phyloP scores from a whole-genome alignment of 345 rosid species.

The Gossypium sturtianum region DNA sequence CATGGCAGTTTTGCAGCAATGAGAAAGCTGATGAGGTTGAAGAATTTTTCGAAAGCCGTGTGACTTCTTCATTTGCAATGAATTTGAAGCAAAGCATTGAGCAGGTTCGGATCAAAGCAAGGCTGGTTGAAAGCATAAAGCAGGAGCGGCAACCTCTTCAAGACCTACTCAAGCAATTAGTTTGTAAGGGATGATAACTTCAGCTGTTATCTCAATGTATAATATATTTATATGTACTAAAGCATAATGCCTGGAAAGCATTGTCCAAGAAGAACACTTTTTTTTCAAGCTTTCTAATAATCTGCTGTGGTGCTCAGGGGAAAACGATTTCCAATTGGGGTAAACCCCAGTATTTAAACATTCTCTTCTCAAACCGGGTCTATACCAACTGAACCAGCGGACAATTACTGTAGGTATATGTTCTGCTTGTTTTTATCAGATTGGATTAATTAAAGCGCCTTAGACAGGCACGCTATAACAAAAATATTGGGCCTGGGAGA shows the following conservation, averaged over 20 bases:
- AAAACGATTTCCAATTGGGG: too few species aligned
- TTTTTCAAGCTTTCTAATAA: too few species aligned
- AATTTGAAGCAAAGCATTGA: slow-evolving; percentile 40
- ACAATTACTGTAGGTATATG: too few species aligned
- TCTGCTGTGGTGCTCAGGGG: too few species aligned
- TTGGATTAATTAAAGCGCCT: too few species aligned
- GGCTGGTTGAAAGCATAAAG: slow-evolving; percentile 36
- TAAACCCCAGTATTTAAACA: too few species aligned
- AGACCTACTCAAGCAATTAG: slow-evolving; percentile 24
- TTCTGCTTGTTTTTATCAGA: too few species aligned
- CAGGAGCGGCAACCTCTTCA: slow-evolving; percentile 29
- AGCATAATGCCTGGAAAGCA: not conserved
- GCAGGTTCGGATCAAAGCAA: slow-evolving; percentile 37
- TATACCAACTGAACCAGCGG: too few species aligned
- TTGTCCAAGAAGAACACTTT: too few species aligned
- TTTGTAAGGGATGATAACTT: slow-evolving; percentile 4
- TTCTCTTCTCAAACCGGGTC: too few species aligned
- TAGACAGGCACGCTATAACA: too few species aligned
- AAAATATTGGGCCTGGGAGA: not conserved
- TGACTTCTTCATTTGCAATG: slow-evolving; percentile 24
- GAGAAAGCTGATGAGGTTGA: slow-evolving; percentile 40
- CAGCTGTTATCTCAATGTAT: not conserved
- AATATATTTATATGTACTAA: not conserved
- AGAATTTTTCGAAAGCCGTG: slow-evolving; percentile 22
- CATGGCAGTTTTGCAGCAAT: slow-evolving; percentile 34